Percentiles rank a stretch among this genome's conserved stretches.
Evolutionary conservation across 2,329 filamentous ascomycete species (phyloP).

Genomic region (Trichoderma brevicompactum): DNA sequence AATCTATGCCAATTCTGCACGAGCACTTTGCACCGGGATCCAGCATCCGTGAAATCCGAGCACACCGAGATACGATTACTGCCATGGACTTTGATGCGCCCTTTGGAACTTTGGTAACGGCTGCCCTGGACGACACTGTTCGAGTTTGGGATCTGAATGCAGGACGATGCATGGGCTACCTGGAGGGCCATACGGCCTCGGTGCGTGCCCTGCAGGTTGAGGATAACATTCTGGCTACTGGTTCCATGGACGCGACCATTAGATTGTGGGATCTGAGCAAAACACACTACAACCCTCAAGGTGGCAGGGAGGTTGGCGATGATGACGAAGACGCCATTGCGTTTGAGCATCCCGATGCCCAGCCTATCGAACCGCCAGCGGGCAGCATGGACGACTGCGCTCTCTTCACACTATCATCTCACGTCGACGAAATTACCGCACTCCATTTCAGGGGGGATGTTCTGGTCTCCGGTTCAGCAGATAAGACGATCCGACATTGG

Average conservation of each 20-base stretch:
- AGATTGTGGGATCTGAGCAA: constrained; percentile 92
- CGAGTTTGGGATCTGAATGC: constrained; percentile 96
- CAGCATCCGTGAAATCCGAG: constrained; percentile 83
- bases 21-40: constrained; percentile 93
- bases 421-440: constrained; percentile 93
- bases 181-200: constrained; percentile 94
- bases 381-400: constrained; percentile 89
- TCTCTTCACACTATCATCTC: constrained; percentile 84
- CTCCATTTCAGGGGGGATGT: constrained; percentile 88
- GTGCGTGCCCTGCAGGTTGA: constrained; percentile 92
- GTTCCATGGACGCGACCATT: constrained; percentile 92
- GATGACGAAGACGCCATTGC: constrained; percentile 70
- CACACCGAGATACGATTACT: constrained; percentile 86
- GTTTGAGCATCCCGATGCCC: constrained; percentile 72
- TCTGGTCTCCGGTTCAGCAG: constrained; percentile 91
- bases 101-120: constrained; percentile 92
- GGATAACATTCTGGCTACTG: constrained; percentile 93
- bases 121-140: constrained; percentile 90
- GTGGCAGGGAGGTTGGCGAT: constrained; percentile 59
- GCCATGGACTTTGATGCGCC: constrained; percentile 96
- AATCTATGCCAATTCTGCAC: constrained; percentile 92
- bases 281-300: constrained; percentile 78
- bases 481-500: constrained; percentile 98
- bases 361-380: constrained; percentile 69
- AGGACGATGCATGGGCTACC: constrained; percentile 84